A percentile compares a stretch with the other conserved stretches of the same genome.
phyloP scores from a whole-genome alignment of 306 rosid species.

The Cicer pinnatifidum region DNA sequence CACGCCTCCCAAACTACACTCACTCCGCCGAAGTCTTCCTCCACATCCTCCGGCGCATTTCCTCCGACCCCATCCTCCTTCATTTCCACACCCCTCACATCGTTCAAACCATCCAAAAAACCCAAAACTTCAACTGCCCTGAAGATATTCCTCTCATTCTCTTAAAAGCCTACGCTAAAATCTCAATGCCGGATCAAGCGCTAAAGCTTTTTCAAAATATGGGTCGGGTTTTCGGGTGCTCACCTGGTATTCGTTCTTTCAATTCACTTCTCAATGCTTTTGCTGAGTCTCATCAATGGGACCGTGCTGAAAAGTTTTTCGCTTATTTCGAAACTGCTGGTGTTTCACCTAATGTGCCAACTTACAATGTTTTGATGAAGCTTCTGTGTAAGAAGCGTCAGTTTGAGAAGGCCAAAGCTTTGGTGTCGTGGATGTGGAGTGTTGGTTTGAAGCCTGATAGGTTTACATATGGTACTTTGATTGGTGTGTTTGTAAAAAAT shows the following conservation, averaged over 20 bases:
- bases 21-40: slow-evolving; percentile 66
- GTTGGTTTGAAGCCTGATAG: slow-evolving; percentile 65
- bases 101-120: slow-evolving; percentile 51
- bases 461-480: slow-evolving; percentile 70
- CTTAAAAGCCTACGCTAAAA: slow-evolving; percentile 75
- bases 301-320: slow-evolving; percentile 63
- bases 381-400: slow-evolving; percentile 70
- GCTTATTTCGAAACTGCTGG: slow-evolving; percentile 60
- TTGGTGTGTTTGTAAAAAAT: slow-evolving; percentile 56
- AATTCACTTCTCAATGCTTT: slow-evolving; percentile 77
- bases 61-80: slow-evolving; percentile 54
- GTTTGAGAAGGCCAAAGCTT: slow-evolving; percentile 67
- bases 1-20: slow-evolving; percentile 53
- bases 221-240: slow-evolving; percentile 74
- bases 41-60: slow-evolving; percentile 72
- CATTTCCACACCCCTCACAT: slow-evolving; percentile 52
- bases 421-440: slow-evolving; percentile 74
- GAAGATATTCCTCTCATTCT: slow-evolving; percentile 77
- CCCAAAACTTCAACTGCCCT: slow-evolving; percentile 62
- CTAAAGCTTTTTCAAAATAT: slow-evolving; percentile 62
- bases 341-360: slow-evolving; percentile 68
- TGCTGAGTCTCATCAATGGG: slow-evolving; percentile 72
- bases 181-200: slow-evolving; percentile 79
- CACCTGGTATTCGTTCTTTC: slow-evolving; percentile 67
- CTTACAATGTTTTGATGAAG: slow-evolving; percentile 72